Conservation (phyloP, 768 basidiomycete species). For the Rhodotorula taiwanensis region DNA sequence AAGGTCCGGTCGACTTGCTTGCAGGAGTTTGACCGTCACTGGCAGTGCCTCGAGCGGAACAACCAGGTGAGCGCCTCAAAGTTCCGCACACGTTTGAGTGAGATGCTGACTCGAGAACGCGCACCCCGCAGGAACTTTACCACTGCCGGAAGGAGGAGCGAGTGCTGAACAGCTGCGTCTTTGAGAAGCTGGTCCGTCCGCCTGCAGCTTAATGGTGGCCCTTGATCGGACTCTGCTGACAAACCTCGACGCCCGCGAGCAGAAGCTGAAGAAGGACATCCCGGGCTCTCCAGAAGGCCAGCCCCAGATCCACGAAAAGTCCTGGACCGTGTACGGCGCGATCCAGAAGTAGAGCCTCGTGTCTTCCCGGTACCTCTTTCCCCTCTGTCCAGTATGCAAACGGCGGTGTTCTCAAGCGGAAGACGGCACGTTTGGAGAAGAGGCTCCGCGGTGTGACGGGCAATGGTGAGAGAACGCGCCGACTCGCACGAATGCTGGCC, state of each 20-base stretch:
- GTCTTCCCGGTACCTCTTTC: neutral
- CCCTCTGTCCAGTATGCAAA: too few relatives aligned
- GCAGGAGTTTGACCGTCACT: conserved; percentile 79
- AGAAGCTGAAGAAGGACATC: conserved; percentile 87
- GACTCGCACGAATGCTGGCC: too few relatives aligned
- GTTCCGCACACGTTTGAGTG: too few relatives aligned
- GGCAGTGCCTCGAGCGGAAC: conserved; percentile 86
- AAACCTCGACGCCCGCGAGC: conserved; percentile 2
- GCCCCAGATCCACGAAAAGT: conserved; percentile 78
- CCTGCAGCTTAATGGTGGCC: too few relatives aligned
- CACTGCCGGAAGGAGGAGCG: conserved; percentile 83
- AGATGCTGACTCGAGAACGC: neutral
- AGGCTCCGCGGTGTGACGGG: neutral
- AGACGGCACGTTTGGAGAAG: neutral
- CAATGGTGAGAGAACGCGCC: too few relatives aligned
- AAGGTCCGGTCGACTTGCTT: conserved; percentile 91
- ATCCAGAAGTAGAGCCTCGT: conserved; percentile 63
- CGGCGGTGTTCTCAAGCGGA: too few relatives aligned
- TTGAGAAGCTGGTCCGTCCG: conserved; percentile 70
- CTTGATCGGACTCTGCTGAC: too few relatives aligned
- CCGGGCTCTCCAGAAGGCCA: conserved; percentile 78
- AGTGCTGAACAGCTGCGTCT: conserved; percentile 84
- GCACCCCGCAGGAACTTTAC: conserved; percentile 65
- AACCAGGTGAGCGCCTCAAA: conserved; percentile 65
- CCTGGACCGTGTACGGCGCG: conserved; percentile 65